phyloP scores from a whole-genome alignment of 2,329 filamentous ascomycete genomes.

The Botryotinia globosa region DNA sequence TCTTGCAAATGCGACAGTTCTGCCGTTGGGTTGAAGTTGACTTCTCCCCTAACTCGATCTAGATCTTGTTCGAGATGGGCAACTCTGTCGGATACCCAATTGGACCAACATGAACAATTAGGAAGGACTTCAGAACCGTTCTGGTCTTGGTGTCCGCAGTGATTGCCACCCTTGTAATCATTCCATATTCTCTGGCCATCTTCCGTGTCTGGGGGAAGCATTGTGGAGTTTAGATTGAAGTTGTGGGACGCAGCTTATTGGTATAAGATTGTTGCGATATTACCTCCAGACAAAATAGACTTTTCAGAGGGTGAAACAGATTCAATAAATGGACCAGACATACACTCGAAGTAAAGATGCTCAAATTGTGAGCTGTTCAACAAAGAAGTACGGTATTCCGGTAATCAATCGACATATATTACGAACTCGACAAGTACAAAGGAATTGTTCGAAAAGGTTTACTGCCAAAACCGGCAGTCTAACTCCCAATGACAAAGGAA shows the following conservation, averaged over 20 bases:
- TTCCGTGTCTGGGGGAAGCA: background rate
- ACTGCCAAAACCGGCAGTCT: background rate
- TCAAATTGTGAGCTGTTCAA: background rate
- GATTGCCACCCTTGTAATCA: background rate
- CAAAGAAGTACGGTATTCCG: background rate
- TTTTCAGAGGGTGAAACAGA: background rate
- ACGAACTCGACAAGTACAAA: background rate
- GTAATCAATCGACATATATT: background rate
- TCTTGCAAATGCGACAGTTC: background rate
- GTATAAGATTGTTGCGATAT: background rate
- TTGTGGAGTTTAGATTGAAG: background rate
- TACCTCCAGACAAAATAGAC: background rate
- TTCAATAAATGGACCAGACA: background rate
- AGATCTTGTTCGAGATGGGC: background rate
- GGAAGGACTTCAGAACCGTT: background rate
- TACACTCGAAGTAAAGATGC: background rate
- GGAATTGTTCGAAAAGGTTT: background rate
- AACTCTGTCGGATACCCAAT: background rate
- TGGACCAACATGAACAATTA: slow-evolving; percentile 4
- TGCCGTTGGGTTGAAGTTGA: background rate
- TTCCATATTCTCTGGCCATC: slow-evolving; percentile 1
- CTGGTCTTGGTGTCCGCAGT: background rate
- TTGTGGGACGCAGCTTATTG: background rate
- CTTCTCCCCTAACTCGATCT: background rate
- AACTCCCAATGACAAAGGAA: background rate